Conservation (phyloP, 495 filamentous ascomycete species). For the Symbiotaphrina buchneri region DNA sequence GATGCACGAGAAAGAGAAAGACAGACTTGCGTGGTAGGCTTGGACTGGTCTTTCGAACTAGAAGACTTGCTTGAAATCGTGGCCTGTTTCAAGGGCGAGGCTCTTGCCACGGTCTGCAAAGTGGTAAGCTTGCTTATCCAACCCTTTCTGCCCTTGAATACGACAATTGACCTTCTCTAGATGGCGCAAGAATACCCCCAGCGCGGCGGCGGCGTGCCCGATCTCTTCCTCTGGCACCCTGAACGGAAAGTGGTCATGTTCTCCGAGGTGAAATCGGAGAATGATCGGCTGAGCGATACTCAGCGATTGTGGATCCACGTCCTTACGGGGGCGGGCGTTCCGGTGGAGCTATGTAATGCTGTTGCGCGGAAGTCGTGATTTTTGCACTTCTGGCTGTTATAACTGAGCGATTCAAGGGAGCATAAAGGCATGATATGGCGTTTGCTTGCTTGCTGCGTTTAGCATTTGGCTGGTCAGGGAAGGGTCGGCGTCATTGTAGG, state of each 20-base stretch:
- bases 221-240: conserved; percentile 69
- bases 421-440: too few species aligned
- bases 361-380: too few species aligned
- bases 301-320: conserved; percentile 96
- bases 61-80: conserved; percentile 68
- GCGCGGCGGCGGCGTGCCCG: conserved; percentile 72
- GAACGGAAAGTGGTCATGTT: conserved; percentile 47
- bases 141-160: background rate
- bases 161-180: background rate
- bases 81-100: conserved; percentile 54
- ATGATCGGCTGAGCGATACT: conserved; percentile 89
- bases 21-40: conserved; percentile 64
- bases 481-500: too few species aligned
- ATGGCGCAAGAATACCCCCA: conserved; percentile 84
- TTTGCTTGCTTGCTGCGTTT: too few species aligned
- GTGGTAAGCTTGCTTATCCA: conserved; percentile 18
- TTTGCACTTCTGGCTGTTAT: too few species aligned
- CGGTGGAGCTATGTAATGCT: conserved; percentile 75
- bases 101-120: conserved; percentile 66
- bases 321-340: conserved; percentile 57
- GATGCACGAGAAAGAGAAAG: conserved; percentile 38
- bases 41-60: conserved; percentile 74
- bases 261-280: conserved; percentile 81
- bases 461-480: too few species aligned
- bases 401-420: too few species aligned